Evolutionary conservation across 2,329 filamentous ascomycete genomes (phyloP), one percentile per base, ranked within the genome.

Genomic region (Talaromyces albobiverticillius): DNA sequence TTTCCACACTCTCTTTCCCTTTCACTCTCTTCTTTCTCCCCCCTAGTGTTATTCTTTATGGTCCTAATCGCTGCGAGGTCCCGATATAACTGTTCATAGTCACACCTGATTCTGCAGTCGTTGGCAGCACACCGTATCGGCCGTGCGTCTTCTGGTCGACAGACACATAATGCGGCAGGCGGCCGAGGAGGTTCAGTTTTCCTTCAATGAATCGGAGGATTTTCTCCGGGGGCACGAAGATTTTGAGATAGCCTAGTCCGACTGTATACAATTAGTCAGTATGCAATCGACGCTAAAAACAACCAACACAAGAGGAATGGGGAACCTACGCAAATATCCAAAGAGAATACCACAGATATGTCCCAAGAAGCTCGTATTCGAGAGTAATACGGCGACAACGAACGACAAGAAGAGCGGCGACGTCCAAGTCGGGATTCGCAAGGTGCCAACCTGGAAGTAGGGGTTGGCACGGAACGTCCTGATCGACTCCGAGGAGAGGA

Each of bases 121-220:
- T 80, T 2, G 92, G 93, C 54, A 97, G 76, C 13, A 96, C 88
- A 2, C 93, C 93, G 64, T 95, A 96, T 51, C 93, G 82, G 7
- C 93, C 93, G 65, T 93, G 96, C 5, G 90, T 96, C 79, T 96
- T 96, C 72, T 96, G 92, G 66, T 97, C 93, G 14, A 96, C 86
- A 54, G 89, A 95, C 46, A 97, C 88, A 65, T 96, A 97, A 72
- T 95, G 90, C 42, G 93, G 93, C 23, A 97, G 74, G 56, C 90
- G 81, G 18, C 85, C 89, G 20, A 96, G 79, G 9, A 97, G 79
- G 66, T 95, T 94, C 56, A 97, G 76, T 68, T 93, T 95, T 16
- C 83, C 84, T 74, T 99, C 94, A 53, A 96, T 81, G 85, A 88
- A 97, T 60, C 91, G 82, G 53, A 97, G 78, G 25, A 88, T 82